Evolutionary conservation across 129 eudicot species (phyloP).

Genomic region (Apium graveolens): DNA sequence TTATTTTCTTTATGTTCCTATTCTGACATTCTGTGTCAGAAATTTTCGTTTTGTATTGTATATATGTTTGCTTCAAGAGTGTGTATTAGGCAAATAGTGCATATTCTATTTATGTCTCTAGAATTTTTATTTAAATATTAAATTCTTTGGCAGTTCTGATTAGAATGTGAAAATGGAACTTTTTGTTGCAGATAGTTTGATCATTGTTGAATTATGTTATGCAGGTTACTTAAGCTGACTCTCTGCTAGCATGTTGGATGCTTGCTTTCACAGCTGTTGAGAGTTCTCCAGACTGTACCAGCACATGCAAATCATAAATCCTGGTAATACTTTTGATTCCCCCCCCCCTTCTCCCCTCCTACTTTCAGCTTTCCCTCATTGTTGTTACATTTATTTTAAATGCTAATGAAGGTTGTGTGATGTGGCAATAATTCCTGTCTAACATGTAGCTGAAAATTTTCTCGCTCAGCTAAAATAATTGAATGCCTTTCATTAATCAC

Average conservation of each 20-base stretch:
- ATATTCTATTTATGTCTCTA: neutral
- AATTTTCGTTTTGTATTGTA: neutral
- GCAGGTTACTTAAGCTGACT: conserved; percentile 13
- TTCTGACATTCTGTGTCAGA: neutral
- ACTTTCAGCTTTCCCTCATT: neutral
- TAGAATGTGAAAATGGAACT: no score
- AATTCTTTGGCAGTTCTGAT: no score
- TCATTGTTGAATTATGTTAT: neutral
- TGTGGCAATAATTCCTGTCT: no score
- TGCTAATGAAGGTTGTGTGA: neutral
- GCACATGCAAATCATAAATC: conserved; percentile 16
- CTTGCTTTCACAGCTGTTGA: conserved; percentile 53
- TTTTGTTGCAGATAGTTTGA: no score
- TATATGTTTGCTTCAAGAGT: neutral
- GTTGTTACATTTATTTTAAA: neutral
- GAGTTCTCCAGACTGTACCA: conserved; percentile 46
- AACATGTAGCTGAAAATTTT: neutral
- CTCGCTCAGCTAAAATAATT: neutral
- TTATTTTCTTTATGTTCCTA: neutral
- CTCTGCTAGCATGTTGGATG: conserved; percentile 26
- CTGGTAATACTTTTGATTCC: conserved; percentile 24
- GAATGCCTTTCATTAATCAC: neutral
- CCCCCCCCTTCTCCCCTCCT: neutral
- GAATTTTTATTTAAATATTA: no score
- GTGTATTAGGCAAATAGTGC: neutral